Conservation (phyloP, 306 rosid species). For the Casuarina cunninghamiana region DNA sequence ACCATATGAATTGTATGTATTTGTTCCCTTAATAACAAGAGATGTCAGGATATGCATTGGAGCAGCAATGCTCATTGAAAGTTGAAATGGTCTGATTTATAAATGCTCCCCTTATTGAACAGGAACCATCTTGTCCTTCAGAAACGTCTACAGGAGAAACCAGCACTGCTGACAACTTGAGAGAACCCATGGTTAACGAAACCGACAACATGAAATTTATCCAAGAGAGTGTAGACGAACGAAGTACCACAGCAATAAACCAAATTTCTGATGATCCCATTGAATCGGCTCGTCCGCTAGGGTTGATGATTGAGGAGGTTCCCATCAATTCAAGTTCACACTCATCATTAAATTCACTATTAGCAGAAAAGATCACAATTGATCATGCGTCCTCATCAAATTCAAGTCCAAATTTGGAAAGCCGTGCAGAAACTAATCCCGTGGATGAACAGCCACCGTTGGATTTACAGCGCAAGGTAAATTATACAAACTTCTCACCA, state of each 20-base stretch:
- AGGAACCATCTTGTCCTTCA: slow-evolving; percentile 27
- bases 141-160: slow-evolving; percentile 17
- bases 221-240: slow-evolving; percentile 16
- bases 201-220: neutral
- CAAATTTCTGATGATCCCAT: slow-evolving; percentile 13
- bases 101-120: slow-evolving; percentile 10
- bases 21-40: neutral
- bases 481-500: slow-evolving; percentile 15
- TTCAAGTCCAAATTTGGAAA: neutral
- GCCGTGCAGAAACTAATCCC: slow-evolving; percentile 2
- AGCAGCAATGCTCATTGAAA: neutral
- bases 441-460: slow-evolving; percentile 21
- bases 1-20: no score
- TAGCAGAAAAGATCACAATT: slow-evolving; percentile 18
- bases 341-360: slow-evolving; percentile 46
- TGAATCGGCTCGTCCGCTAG: slow-evolving; percentile 29
- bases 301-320: slow-evolving; percentile 32
- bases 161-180: neutral
- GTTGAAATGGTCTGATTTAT: neutral
- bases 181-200: slow-evolving; percentile 1
- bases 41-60: neutral
- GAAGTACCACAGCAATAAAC: neutral
- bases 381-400: no score
- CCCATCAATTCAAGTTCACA: slow-evolving; percentile 33
- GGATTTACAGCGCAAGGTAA: slow-evolving; percentile 9